These are phyloP conservation scores for Malus hybrid DNA, from an alignment of 331 rosid genomes.

Conservation along the genomic window DNA sequence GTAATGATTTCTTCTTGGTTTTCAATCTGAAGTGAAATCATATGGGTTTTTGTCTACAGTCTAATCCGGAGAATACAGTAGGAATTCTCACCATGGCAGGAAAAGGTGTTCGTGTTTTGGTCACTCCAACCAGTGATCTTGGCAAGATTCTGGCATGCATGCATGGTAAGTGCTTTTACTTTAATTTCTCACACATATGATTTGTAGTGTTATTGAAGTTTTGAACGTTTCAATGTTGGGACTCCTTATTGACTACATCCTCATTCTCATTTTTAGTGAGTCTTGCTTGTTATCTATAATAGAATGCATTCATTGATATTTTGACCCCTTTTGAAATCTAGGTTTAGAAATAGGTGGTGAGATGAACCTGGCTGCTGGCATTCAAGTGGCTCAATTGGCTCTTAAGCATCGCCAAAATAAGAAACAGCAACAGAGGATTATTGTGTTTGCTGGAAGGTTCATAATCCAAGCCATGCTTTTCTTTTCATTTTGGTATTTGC, in stretches of 20 bases:
- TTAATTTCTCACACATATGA: not conserved
- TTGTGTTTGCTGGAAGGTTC: constrained; percentile 90
- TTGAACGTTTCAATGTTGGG: not conserved
- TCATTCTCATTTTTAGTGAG: not conserved
- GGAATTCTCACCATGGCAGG: constrained; percentile 97
- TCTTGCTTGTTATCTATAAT: not conserved
- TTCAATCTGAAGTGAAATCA: not conserved
- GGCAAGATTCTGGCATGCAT: constrained; percentile 89
- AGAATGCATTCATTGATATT: not conserved
- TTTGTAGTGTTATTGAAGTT: not conserved
- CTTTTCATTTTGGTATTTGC: not conserved
- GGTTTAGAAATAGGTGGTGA: constrained; percentile 95
- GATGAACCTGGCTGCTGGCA: constrained; percentile 89
- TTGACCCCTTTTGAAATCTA: constrained; percentile 12
- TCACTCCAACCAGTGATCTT: constrained; percentile 88
- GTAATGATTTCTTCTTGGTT: not conserved
- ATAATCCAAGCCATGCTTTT: not conserved
- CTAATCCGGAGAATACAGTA: constrained; percentile 92
- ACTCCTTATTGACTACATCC: not conserved
- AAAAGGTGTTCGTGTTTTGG: constrained; percentile 88
- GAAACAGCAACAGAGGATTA: constrained; percentile 96
- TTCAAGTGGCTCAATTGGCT: constrained; percentile 96
- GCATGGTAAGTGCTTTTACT: constrained; percentile 59
- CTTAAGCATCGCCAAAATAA: constrained; percentile 96
- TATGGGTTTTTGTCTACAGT: constrained; percentile 37